A percentile compares a stretch with the other conserved stretches of the same genome.
phyloP scores from a whole-genome alignment of 2,329 filamentous ascomycete genomes.

The Macrophomina pseudophaseolina region DNA sequence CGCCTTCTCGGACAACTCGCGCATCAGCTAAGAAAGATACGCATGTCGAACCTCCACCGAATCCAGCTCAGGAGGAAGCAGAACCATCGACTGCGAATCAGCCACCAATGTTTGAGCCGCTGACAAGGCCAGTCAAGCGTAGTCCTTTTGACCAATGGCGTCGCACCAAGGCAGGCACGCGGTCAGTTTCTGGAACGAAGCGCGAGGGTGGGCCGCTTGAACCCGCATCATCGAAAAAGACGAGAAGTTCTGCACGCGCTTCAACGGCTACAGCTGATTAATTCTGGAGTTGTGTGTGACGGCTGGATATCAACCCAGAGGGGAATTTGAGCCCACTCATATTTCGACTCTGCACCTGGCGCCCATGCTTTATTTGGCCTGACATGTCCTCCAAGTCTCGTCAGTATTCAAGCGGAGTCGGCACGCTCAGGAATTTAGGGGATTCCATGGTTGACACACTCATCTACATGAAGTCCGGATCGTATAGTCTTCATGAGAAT shows the following conservation, averaged over 20 bases:
- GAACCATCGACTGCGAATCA: conserved; percentile 30
- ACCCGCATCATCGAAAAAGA: conserved; percentile 38
- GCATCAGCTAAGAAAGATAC: conserved; percentile 57
- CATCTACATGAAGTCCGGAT: not conserved
- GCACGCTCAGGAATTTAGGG: not conserved
- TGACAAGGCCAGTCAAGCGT: conserved; percentile 37
- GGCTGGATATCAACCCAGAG: too few relatives aligned
- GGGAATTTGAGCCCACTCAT: not conserved
- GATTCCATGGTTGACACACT: not conserved
- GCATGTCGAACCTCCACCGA: conserved; percentile 32
- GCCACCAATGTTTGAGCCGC: conserved; percentile 23
- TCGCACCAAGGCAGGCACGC: conserved; percentile 60
- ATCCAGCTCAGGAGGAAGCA: conserved; percentile 6
- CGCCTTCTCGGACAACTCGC: conserved; percentile 65
- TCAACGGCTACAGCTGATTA: conserved; percentile 31
- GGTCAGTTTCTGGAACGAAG: conserved; percentile 32
- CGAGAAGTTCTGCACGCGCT: conserved; percentile 38
- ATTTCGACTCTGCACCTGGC: not conserved
- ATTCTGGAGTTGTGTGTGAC: not conserved
- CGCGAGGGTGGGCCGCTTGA: conserved; percentile 40
- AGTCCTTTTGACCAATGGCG: conserved; percentile 73
- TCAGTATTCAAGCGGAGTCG: not conserved
- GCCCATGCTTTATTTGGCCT: not conserved
- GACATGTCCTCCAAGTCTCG: not conserved
- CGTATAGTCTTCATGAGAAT: not conserved